Conservation (phyloP, 768 basidiomycete species). For the Leccinum uliginosum region DNA sequence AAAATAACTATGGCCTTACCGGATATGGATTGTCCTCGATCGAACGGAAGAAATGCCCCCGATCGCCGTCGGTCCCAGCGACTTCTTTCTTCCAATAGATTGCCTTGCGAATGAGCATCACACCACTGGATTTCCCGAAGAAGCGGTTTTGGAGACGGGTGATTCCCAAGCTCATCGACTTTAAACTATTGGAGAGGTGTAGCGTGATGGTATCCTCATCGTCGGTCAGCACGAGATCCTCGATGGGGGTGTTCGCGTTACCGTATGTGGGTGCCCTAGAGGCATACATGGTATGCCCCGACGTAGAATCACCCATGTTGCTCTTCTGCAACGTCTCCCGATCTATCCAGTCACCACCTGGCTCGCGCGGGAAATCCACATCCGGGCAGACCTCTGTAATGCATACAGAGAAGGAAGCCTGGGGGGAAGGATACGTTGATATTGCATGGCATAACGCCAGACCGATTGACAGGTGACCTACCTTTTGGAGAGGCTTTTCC, state of each 20-base stretch:
- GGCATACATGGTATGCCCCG: conserved; percentile 10
- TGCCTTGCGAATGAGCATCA: conserved; percentile 41
- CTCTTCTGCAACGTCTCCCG: conserved; percentile 32
- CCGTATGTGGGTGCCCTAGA: conserved; percentile 7
- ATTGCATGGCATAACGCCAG: not conserved
- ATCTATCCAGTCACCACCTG: conserved; percentile 42
- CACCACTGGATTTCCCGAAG: conserved; percentile 39
- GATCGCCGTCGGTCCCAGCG: conserved; percentile 34
- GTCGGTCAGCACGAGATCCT: conserved; percentile 25
- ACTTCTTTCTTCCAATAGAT: conserved; percentile 58
- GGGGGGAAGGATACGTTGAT: not conserved
- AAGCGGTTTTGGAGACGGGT: conserved; percentile 19
- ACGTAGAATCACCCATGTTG: conserved; percentile 5
- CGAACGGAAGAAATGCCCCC: not conserved
- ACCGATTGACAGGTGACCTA: conserved; percentile 13
- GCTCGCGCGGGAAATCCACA: conserved; percentile 53
- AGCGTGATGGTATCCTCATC: conserved; percentile 24
- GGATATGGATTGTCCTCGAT: conserved; percentile 9
- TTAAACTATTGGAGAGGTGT: conserved; percentile 22
- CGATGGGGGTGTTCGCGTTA: conserved; percentile 5
- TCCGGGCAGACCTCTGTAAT: conserved; percentile 60
- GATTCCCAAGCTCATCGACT: conserved; percentile 13
- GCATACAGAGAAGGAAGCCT: not conserved
- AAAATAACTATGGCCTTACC: conserved; percentile 16
- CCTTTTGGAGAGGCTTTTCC: conserved; percentile 55